Evolutionary conservation across 2,329 filamentous ascomycete genomes (phyloP).

Genomic region (Coniochaeta sp.): DNA sequence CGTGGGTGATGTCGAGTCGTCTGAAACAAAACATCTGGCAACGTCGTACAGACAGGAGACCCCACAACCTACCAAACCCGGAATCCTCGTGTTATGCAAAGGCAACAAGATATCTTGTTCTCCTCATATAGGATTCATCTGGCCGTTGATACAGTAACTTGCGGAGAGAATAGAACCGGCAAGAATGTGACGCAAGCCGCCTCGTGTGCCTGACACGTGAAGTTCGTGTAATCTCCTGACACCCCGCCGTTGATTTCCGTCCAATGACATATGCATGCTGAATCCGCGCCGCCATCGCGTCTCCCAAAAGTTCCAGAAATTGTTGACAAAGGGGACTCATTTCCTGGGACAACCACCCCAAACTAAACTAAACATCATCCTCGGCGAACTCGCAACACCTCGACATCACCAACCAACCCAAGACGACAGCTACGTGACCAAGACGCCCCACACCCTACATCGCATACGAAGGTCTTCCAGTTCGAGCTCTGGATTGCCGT

Average conservation of each 20-base stretch:
- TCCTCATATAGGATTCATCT: not conserved
- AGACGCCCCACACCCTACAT: not conserved
- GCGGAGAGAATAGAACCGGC: not conserved
- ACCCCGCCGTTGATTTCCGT: not conserved
- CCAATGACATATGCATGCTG: not conserved
- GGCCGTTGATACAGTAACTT: not conserved
- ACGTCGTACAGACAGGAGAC: not conserved
- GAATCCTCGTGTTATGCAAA: not conserved
- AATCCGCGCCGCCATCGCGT: not conserved
- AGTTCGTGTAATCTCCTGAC: not conserved
- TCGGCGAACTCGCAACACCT: not conserved
- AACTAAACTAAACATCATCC: not conserved
- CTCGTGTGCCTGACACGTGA: not conserved
- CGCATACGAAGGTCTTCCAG: not conserved
- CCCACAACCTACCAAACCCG: not conserved
- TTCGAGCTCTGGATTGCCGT: not conserved
- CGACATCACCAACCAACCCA: not conserved
- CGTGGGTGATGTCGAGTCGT: not conserved
- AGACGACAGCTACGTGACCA: not conserved
- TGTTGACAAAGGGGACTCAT: not conserved
- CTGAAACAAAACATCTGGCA: not conserved
- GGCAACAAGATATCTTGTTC: not conserved
- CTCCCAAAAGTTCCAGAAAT: not conserved
- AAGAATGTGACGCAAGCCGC: not conserved
- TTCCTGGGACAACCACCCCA: not conserved